These are phyloP conservation scores for Phytophthora chlamydospora DNA, from an alignment of 352 stramenopile genomes.

Conservation along the genomic window DNA sequence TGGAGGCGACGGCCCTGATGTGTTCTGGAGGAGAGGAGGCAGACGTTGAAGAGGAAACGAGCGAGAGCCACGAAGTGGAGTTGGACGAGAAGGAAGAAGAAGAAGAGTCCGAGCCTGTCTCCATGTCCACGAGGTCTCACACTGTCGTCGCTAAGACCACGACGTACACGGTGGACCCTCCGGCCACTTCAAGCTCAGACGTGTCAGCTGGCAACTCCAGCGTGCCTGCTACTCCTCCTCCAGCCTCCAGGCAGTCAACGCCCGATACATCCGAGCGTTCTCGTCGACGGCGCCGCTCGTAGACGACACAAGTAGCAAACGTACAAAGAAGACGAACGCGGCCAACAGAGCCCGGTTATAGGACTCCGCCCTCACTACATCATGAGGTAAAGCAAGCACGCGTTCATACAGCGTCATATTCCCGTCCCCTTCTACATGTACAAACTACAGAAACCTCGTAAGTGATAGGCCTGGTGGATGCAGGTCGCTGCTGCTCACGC, in stretches of 20 bases:
- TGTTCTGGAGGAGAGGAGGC: conserved; percentile 15
- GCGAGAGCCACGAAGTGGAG: conserved; percentile 5
- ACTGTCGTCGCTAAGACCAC: conserved; percentile 13
- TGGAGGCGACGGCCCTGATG: conserved; percentile 6
- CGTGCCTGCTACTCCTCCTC: background rate
- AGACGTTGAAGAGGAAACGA: conserved; percentile 13
- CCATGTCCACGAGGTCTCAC: background rate
- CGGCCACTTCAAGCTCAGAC: conserved; percentile 13
- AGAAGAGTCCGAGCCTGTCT: background rate
- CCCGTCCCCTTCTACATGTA: conserved; percentile 25
- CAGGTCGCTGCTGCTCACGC: conserved; percentile 29
- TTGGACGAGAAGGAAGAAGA: conserved; percentile 8
- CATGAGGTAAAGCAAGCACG: conserved; percentile 31
- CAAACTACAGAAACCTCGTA: conserved; percentile 16
- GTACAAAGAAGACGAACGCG: conserved; percentile 25
- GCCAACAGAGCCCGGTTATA: conserved; percentile 1
- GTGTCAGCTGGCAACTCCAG: conserved; percentile 7
- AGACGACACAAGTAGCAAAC: conserved; percentile 12
- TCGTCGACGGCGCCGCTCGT: conserved; percentile 19
- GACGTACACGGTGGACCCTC: conserved; percentile 9
- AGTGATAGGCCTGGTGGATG: conserved; percentile 14
- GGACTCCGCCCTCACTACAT: conserved; percentile 2
- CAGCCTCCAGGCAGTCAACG: conserved; percentile 14
- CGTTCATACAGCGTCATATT: conserved; percentile 26
- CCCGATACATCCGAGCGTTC: conserved; percentile 25